These are phyloP conservation scores for Fusarium subglutinans DNA, from an alignment of 2,329 filamentous ascomycete genomes.

Conservation along the genomic window DNA sequence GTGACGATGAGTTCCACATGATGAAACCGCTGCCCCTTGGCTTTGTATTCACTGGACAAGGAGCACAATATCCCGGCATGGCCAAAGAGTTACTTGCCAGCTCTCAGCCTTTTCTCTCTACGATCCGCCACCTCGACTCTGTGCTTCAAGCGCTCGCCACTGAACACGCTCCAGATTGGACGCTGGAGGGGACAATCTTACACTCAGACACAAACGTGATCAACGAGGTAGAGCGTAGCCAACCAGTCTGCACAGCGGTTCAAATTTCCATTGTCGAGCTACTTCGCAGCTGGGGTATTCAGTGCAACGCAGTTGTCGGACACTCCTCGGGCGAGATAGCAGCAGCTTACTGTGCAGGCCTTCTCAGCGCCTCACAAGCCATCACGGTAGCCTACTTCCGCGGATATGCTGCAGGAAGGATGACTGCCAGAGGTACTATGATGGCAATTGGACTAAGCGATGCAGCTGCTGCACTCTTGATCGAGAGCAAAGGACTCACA, in stretches of 20 bases:
- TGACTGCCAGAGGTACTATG: neutral
- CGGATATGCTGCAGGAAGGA: neutral
- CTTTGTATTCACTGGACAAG: neutral
- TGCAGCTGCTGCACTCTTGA: neutral
- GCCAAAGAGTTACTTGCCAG: fast-evolving
- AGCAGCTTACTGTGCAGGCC: neutral
- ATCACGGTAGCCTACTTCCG: neutral
- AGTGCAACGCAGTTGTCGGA: neutral
- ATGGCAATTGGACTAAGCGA: neutral
- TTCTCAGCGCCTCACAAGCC: neutral
- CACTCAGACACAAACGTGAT: fast-evolving
- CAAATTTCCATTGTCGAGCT: neutral
- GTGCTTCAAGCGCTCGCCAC: neutral
- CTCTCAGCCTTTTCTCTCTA: neutral
- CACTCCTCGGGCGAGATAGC: neutral
- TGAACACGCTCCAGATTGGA: neutral
- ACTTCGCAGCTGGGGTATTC: neutral
- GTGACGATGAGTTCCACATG: fast-evolving
- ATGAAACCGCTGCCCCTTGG: neutral
- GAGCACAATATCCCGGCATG: neutral
- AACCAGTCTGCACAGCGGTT: neutral
- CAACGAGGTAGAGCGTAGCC: neutral
- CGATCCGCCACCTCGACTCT: neutral
- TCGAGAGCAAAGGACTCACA: neutral
- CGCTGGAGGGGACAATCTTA: neutral